Evolutionary conservation across 768 basidiomycete species (phyloP).

Genomic region (Hygrocybe coccinea): DNA sequence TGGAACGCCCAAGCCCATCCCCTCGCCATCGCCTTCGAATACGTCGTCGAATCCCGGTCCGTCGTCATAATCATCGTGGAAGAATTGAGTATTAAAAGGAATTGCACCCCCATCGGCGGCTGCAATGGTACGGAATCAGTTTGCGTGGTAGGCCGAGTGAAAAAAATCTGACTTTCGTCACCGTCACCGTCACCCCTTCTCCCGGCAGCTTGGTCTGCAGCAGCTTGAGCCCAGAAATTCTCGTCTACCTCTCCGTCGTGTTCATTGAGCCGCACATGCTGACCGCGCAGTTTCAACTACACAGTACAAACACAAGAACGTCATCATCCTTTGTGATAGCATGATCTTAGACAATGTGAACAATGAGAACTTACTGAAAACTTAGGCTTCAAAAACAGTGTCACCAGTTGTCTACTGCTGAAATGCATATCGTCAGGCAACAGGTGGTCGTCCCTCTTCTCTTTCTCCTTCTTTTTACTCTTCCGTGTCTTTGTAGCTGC

Average conservation of each 20-base stretch:
- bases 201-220: constrained; percentile 72
- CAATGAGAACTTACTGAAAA: constrained; percentile 64
- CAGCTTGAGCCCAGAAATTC: constrained; percentile 95
- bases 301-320: constrained; percentile 7
- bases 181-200: constrained; percentile 45
- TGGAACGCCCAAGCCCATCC: constrained; percentile 28
- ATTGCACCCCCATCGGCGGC: constrained; percentile 49
- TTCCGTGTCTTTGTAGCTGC: constrained; percentile 38
- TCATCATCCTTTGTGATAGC: background rate
- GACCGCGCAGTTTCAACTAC: constrained; percentile 87
- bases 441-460: constrained; percentile 63
- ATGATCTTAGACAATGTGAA: background rate
- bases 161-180: constrained; percentile 54
- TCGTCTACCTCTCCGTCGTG: constrained; percentile 90
- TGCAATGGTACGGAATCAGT: constrained; percentile 8
- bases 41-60: constrained; percentile 65
- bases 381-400: constrained; percentile 93
- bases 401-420: constrained; percentile 81
- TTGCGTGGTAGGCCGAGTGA: background rate
- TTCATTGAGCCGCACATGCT: constrained; percentile 51
- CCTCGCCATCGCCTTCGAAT: constrained; percentile 44
- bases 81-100: constrained; percentile 95
- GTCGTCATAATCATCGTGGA: constrained; percentile 87
- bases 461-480: constrained; percentile 50
- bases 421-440: constrained; percentile 99